These are phyloP conservation scores for Spathaspora boniae DNA, from an alignment of 805 yeast genomes.

Conservation along the genomic window DNA sequence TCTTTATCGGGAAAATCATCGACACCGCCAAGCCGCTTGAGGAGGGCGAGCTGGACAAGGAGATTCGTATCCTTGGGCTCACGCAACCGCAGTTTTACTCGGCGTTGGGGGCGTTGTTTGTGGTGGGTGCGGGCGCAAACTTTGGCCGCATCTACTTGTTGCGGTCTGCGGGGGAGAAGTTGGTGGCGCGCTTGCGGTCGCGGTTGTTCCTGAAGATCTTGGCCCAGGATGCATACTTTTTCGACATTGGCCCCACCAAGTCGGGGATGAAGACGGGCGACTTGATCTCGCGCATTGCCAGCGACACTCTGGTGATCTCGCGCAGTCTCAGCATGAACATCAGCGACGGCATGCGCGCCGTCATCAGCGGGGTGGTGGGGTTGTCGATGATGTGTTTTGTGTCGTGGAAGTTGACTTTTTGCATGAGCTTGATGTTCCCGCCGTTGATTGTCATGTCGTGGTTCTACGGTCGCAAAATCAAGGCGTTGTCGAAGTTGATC, in stretches of 20 bases:
- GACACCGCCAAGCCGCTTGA: slow-evolving; percentile 54
- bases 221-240: slow-evolving; percentile 83
- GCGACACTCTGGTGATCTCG: slow-evolving; percentile 86
- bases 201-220: slow-evolving; percentile 72
- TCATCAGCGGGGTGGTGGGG: slow-evolving; percentile 81
- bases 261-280: slow-evolving; percentile 75
- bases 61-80: slow-evolving; percentile 44
- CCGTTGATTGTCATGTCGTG: slow-evolving; percentile 77
- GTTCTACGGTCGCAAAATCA: slow-evolving; percentile 77
- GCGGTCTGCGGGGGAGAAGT: slow-evolving; percentile 77
- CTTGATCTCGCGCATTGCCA: slow-evolving; percentile 79
- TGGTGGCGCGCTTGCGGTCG: slow-evolving; percentile 81
- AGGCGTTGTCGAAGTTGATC: slow-evolving; percentile 66
- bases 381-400: slow-evolving; percentile 88
- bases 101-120: slow-evolving; percentile 58
- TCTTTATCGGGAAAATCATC: slow-evolving; percentile 79
- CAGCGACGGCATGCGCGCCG: slow-evolving; percentile 86
- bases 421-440: slow-evolving; percentile 78
- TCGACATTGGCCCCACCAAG: slow-evolving; percentile 66
- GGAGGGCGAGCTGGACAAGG: slow-evolving; percentile 5
- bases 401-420: slow-evolving; percentile 75
- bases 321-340: slow-evolving; percentile 83
- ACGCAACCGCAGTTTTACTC: slow-evolving; percentile 61
- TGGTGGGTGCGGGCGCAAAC: slow-evolving; percentile 74
- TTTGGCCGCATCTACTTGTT: slow-evolving; percentile 75